Percentiles rank a stretch among this genome's conserved stretches.
These are phyloP conservation scores for Lactarius vividus DNA, from an alignment of 768 basidiomycete species.

Conservation along the genomic window DNA sequence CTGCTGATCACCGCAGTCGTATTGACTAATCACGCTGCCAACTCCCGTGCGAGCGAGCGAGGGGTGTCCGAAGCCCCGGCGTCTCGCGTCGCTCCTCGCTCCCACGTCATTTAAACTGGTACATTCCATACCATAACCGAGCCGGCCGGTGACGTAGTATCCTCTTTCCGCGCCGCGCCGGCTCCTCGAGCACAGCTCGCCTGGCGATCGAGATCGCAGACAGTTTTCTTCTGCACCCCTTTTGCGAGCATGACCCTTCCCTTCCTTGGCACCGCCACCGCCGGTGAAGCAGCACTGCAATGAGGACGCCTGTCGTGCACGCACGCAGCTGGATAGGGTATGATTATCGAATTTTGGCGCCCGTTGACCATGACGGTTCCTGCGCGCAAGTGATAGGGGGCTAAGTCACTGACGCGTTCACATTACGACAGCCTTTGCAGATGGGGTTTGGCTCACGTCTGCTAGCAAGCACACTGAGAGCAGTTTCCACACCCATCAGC, in stretches of 20 bases:
- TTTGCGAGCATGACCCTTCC: background rate
- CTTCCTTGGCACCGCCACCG: conserved; percentile 18
- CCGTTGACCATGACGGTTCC: background rate
- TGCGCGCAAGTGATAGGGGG: background rate
- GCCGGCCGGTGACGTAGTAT: background rate
- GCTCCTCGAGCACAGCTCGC: conserved; percentile 9
- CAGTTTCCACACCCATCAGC: background rate
- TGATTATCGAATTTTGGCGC: background rate
- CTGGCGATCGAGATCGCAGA: background rate
- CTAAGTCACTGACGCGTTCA: background rate
- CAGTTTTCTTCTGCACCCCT: background rate
- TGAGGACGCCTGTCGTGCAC: conserved; percentile 9
- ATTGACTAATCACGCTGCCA: background rate
- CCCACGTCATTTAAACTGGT: too few species aligned
- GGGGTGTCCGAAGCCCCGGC: background rate
- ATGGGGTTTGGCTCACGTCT: background rate
- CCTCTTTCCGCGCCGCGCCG: background rate
- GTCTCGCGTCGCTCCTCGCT: background rate
- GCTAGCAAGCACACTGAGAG: background rate
- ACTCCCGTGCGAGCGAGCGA: background rate
- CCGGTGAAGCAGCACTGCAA: background rate
- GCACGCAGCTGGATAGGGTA: conserved; percentile 6
- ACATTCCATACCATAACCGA: background rate
- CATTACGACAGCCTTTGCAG: background rate
- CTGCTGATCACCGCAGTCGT: background rate